A percentile compares a stretch with the other conserved stretches of the same genome.
Conservation (phyloP, 345 rosid species). For the Gossypioides kirkii region DNA sequence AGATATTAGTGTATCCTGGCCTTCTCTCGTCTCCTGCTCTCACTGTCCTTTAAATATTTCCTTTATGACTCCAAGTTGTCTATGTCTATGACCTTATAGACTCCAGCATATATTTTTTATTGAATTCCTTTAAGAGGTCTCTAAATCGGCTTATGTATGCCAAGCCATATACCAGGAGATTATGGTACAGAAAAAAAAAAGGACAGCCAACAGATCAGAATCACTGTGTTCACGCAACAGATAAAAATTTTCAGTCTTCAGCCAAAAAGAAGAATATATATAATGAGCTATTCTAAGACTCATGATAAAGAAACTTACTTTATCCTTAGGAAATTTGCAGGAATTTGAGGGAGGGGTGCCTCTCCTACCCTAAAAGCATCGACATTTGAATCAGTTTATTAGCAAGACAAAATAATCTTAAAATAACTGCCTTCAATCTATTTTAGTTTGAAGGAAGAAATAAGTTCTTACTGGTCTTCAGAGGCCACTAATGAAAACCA, state of each 20-base stretch:
- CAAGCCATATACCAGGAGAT: not conserved
- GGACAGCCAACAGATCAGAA: not conserved
- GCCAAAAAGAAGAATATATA: not conserved
- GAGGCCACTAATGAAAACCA: conserved; percentile 94
- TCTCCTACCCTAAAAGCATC: conserved; percentile 69
- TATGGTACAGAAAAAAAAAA: conserved; percentile 1
- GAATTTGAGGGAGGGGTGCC: conserved; percentile 75
- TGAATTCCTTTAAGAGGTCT: not conserved
- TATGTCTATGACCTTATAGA: not conserved
- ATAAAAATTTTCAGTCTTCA: not conserved
- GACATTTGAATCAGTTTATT: conserved; percentile 23
- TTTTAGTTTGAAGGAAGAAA: not conserved
- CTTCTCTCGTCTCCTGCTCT: not conserved
- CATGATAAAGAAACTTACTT: conserved; percentile 38
- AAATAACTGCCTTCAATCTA: not conserved
- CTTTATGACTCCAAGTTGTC: not conserved
- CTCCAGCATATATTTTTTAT: not conserved
- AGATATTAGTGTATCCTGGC: not conserved
- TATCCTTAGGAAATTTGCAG: conserved; percentile 70
- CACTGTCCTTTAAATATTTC: not conserved
- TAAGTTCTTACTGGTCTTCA: conserved; percentile 56
- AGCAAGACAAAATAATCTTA: conserved; percentile 2
- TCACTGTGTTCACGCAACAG: not conserved
- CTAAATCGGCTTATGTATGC: not conserved
- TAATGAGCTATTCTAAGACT: not conserved